phyloP scores from a whole-genome alignment of 2,329 filamentous ascomycete species.

The Sporothrix brasiliensis region DNA sequence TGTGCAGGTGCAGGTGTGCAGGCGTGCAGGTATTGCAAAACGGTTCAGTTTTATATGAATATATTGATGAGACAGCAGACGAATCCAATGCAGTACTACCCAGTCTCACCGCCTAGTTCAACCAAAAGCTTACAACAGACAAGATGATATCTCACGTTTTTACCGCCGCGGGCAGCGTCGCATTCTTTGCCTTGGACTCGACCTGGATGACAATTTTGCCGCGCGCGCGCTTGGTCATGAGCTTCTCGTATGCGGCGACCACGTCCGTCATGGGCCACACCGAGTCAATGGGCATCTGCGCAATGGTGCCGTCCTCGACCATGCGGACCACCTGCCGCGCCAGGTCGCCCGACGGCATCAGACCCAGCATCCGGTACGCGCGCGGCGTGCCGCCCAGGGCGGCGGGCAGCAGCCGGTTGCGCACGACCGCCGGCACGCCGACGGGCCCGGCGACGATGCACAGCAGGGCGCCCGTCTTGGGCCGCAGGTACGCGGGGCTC shows the following conservation, averaged over 20 bases:
- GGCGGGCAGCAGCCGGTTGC: constrained; percentile 42
- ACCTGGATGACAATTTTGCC: constrained; percentile 44
- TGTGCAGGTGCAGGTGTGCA: not conserved
- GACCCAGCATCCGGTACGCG: constrained; percentile 40
- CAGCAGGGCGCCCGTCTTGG: constrained; percentile 43
- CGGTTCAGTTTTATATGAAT: not conserved
- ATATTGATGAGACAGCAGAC: not conserved
- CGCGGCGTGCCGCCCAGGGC: constrained; percentile 43
- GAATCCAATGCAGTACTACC: not conserved
- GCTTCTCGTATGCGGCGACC: constrained; percentile 41
- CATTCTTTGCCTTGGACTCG: not conserved
- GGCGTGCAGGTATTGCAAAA: too few species aligned
- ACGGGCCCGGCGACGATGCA: constrained; percentile 43
- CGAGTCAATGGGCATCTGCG: constrained; percentile 41
- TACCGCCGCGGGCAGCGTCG: not conserved
- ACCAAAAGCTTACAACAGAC: not conserved
- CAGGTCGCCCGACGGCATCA: constrained; percentile 39
- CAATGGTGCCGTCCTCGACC: constrained; percentile 40
- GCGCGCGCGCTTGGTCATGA: constrained; percentile 41
- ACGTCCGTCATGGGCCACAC: constrained; percentile 42
- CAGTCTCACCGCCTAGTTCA: not conserved
- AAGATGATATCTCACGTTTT: not conserved
- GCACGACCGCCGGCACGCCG: constrained; percentile 41
- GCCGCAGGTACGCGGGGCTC: constrained; percentile 47
- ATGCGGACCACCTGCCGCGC: constrained; percentile 40